phyloP scores from a whole-genome alignment of 2,329 filamentous ascomycete genomes.

The Fusarium beomiforme region DNA sequence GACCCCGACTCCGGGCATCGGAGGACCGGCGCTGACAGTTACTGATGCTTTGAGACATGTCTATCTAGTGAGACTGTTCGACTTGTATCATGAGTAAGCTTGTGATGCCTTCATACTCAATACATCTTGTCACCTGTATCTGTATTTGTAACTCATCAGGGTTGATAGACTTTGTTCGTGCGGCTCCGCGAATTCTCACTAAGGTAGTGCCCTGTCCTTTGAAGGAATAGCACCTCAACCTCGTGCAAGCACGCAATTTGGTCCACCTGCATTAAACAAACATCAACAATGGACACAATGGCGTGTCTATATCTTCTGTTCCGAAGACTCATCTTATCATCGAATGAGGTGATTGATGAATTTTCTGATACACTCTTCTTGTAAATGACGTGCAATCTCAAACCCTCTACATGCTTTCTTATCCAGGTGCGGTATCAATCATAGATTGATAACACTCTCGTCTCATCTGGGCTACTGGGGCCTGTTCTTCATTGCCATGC shows the following conservation, averaged over 20 bases:
- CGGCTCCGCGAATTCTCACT: background rate
- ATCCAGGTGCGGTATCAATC: background rate
- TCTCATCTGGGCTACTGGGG: background rate
- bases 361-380: background rate
- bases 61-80: background rate
- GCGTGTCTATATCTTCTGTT: constrained; percentile 8
- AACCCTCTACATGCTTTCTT: background rate
- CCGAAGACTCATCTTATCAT: constrained; percentile 3
- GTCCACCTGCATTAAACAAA: constrained; percentile 29
- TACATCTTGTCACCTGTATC: background rate
- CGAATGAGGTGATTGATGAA: background rate
- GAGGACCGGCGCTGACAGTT: constrained; percentile 11
- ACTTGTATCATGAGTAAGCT: background rate
- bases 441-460: background rate
- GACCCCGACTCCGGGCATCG: constrained; percentile 35
- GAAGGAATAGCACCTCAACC: background rate
- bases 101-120: background rate
- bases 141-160: background rate
- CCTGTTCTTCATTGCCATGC: constrained; percentile 11
- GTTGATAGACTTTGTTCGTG: background rate
- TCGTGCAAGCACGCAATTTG: constrained; percentile 41
- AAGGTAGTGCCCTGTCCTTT: constrained; percentile 4
- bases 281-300: constrained; percentile 26
- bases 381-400: background rate
- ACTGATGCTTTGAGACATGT: background rate